These are phyloP conservation scores for Beta macrorhiza DNA, from an alignment of 179 eudicot species.

Conservation along the genomic window DNA sequence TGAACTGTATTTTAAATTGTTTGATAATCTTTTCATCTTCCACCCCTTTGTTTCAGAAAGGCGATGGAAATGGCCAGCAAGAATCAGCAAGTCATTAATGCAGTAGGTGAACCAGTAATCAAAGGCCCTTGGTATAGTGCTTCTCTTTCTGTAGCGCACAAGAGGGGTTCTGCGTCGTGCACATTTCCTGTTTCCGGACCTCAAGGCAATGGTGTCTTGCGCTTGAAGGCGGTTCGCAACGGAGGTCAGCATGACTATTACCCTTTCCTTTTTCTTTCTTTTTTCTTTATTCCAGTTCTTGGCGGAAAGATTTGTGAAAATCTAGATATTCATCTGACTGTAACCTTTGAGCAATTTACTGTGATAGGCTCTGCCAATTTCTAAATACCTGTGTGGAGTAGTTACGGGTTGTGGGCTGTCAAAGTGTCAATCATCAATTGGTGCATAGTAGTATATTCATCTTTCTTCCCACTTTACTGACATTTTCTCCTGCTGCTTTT, in stretches of 20 bases:
- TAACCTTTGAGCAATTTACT: not conserved
- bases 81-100: slow-evolving; percentile 50
- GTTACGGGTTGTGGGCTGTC: not conserved
- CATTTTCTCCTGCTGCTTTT: slow-evolving; percentile 17
- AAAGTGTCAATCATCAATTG: not conserved
- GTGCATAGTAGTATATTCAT: not conserved
- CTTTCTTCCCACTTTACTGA: slow-evolving; percentile 4
- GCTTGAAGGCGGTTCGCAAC: slow-evolving; percentile 73
- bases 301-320: not conserved
- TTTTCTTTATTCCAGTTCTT: not conserved
- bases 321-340: not conserved
- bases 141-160: slow-evolving; percentile 82
- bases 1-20: not conserved
- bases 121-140: slow-evolving; percentile 98
- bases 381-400: no score
- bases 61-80: slow-evolving; percentile 84
- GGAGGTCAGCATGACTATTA: slow-evolving; percentile 48
- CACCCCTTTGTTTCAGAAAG: slow-evolving; percentile 53
- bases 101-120: slow-evolving; percentile 82
- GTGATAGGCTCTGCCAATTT: not conserved
- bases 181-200: slow-evolving; percentile 94
- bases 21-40: not conserved
- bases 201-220: slow-evolving; percentile 80
- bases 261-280: not conserved
- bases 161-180: slow-evolving; percentile 83